These are phyloP conservation scores for Miscanthus lutarioriparius DNA, from an alignment of 176 grass and related monocot species.

Conservation along the genomic window DNA sequence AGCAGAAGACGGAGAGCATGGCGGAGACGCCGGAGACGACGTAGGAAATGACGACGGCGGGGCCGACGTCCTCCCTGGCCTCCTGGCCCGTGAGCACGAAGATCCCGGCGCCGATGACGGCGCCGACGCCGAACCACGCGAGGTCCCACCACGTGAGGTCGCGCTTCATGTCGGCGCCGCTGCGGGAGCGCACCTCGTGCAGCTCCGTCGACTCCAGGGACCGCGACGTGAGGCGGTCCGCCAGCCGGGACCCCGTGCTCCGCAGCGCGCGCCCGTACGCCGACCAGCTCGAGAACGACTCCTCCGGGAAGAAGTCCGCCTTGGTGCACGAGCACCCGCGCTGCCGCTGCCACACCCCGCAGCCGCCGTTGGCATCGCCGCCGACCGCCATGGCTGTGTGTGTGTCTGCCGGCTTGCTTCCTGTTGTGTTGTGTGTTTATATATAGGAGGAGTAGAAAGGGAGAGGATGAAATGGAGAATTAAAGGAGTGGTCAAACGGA, in stretches of 20 bases:
- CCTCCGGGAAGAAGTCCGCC: slow-evolving; percentile 78
- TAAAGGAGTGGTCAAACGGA: background rate
- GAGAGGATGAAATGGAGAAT: background rate
- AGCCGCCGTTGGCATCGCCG: slow-evolving; percentile 7
- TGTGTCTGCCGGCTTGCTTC: too few species aligned
- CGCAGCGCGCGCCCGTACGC: slow-evolving; percentile 64
- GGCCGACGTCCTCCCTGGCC: slow-evolving; percentile 47
- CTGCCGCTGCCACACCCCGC: slow-evolving; percentile 8
- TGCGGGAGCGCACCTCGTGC: slow-evolving; percentile 70
- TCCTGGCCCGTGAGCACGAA: slow-evolving; percentile 83
- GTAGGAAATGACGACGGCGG: slow-evolving; percentile 80
- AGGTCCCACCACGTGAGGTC: slow-evolving; percentile 89
- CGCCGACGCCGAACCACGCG: slow-evolving; percentile 77
- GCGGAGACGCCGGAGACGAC: slow-evolving; percentile 86
- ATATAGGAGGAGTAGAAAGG: background rate
- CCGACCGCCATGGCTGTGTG: slow-evolving; percentile 35
- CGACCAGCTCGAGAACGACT: slow-evolving; percentile 83
- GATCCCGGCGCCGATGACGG: slow-evolving; percentile 82
- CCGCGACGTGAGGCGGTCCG: slow-evolving; percentile 58
- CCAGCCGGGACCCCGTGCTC: slow-evolving; percentile 54
- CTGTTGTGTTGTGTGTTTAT: background rate
- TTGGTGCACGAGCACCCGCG: slow-evolving; percentile 50
- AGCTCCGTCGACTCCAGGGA: slow-evolving; percentile 65
- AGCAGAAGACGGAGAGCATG: slow-evolving; percentile 99
- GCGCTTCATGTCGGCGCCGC: slow-evolving; percentile 80